Evolutionary conservation across 495 filamentous ascomycete species (phyloP), one percentile per base, ranked within the genome.

Genomic region (Friedmanniomyces endolithicus): DNA sequence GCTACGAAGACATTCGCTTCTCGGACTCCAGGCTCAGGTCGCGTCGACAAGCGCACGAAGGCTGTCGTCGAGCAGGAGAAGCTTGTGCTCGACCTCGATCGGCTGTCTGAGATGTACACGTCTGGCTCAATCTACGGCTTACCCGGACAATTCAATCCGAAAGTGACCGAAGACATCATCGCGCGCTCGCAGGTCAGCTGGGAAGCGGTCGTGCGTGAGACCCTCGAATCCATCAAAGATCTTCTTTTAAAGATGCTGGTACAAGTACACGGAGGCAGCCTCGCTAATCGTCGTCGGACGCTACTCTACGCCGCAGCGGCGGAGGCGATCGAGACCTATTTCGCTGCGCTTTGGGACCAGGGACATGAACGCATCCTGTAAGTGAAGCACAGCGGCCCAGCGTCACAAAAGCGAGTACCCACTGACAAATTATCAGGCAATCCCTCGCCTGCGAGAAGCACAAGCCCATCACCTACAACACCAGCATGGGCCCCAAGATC

Each of bases 71-170:
- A 31, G 9, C 3, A 31, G 4, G 27, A 31, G 3, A 45, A 19
- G n/a, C 20, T 44, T 23, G 46, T n/a, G 27, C 52, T 63, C 9
- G 63, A 63, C 12, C 52, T 65, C 4, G 57, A 73, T n/a, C 55
- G 56, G 8, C 12, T 41, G 37, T 41, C 37, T 4, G 47, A 71
- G 23, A 61, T 62, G 17, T 70, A 69, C 11, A 64, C 67, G 1
- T 48, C 53, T 14, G 59, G 64, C 2, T 63, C 63, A 1, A 58
- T 39, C 20, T 67, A 68, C 22, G 63, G 60, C 6, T 55, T 70
- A 1, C 69, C 71, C 3, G 63, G 57, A 6, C 60, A 69, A 35
- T 50, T 70, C n/a, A 63, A 69, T 40, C 57, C 68, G 16, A 65
- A 61, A 11, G 68, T 68, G 1, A 56, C 68, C 11, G 64, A 69